Conservation (phyloP, 1,284 basidiomycete species). For the Vanrija pseudolonga region DNA sequence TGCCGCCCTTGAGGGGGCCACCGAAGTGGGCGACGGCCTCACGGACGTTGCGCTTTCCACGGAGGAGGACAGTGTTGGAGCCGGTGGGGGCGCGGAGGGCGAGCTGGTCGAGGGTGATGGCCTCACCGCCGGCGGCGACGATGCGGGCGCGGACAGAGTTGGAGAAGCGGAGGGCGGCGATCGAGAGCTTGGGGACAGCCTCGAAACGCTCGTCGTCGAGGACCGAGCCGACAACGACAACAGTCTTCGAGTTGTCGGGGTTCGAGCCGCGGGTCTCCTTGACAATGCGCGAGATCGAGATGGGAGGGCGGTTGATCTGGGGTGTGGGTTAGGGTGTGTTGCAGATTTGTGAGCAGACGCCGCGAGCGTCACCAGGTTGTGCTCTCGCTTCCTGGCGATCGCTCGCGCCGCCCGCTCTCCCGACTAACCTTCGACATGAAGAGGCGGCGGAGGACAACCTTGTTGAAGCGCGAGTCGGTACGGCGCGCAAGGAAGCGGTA, state of each 20-base stretch:
- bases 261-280: slow-evolving; percentile 70
- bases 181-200: slow-evolving; percentile 83
- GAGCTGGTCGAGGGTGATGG: slow-evolving; percentile 93
- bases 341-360: neutral
- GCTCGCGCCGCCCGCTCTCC: too few relatives aligned
- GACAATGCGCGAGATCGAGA: slow-evolving; percentile 86
- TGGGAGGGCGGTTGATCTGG: slow-evolving; percentile 90
- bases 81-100: slow-evolving; percentile 91
- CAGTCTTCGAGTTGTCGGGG: slow-evolving; percentile 69
- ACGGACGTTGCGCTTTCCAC: slow-evolving; percentile 84
- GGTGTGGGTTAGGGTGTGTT: neutral
- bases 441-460: slow-evolving; percentile 92
- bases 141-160: slow-evolving; percentile 90
- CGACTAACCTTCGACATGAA: slow-evolving; percentile 68
- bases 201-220: slow-evolving; percentile 93
- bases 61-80: slow-evolving; percentile 79
- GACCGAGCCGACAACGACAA: slow-evolving; percentile 87
- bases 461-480: slow-evolving; percentile 96
- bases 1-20: slow-evolving; percentile 46
- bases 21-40: slow-evolving; percentile 97
- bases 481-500: slow-evolving; percentile 99
- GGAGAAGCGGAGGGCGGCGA: slow-evolving; percentile 96
- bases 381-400: neutral
- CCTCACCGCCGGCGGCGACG: slow-evolving; percentile 90
- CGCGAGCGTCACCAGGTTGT: neutral